Conservation (phyloP, 345 rosid genomes). For the Combretum micranthum region DNA sequence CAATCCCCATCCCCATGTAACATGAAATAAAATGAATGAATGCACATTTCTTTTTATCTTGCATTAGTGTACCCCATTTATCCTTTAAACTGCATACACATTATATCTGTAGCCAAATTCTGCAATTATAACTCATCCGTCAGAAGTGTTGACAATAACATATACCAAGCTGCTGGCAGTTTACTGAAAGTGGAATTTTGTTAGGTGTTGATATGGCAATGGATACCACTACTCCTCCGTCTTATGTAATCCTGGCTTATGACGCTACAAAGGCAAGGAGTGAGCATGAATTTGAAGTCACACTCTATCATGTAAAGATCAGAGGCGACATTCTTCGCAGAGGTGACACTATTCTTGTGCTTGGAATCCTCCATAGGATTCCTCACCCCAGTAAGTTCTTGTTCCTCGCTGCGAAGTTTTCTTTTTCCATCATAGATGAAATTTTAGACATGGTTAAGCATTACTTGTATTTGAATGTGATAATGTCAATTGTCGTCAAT, state of each 20-base stretch:
- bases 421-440: neutral
- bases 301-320: conserved; percentile 17
- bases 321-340: conserved; percentile 45
- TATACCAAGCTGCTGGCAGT: neutral
- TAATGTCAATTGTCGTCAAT: no score
- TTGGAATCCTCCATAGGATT: conserved; percentile 45
- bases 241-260: conserved; percentile 36
- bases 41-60: neutral
- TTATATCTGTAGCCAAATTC: no score
- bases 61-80: neutral
- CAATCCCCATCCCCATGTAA: conserved; percentile 10
- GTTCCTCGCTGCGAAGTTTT: neutral
- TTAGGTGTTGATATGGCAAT: conserved; percentile 1
- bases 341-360: conserved; percentile 42
- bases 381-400: conserved; percentile 46
- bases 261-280: conserved; percentile 51
- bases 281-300: conserved; percentile 29
- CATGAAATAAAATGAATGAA: no score
- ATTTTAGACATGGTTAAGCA: neutral
- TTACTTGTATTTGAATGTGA: neutral
- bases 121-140: neutral
- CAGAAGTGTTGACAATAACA: neutral
- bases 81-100: neutral
- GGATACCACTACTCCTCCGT: conserved; percentile 29
- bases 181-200: neutral